phyloP scores from a whole-genome alignment of 345 rosid species.

The Ceriops tagal region DNA sequence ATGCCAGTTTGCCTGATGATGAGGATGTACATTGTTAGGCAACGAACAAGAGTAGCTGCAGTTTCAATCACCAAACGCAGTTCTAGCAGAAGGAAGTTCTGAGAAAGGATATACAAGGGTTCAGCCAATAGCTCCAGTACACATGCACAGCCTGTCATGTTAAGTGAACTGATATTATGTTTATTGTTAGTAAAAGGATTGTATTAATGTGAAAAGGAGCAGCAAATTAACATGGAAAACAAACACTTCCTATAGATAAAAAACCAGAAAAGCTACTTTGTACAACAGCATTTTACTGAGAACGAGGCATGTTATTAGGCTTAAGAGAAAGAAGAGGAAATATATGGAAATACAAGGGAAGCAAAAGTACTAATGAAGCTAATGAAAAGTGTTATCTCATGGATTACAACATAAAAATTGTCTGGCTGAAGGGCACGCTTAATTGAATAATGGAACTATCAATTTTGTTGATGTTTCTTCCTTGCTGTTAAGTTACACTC shows the following conservation, averaged over 20 bases:
- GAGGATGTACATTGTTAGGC: constrained; percentile 67
- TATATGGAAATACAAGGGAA: too few species aligned
- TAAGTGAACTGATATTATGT: constrained; percentile 5
- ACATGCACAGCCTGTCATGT: constrained; percentile 71
- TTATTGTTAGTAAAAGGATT: background rate
- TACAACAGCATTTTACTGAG: too few species aligned
- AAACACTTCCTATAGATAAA: background rate
- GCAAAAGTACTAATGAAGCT: background rate
- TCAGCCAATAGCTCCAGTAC: constrained; percentile 86
- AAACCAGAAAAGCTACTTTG: too few species aligned
- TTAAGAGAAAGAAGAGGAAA: too few species aligned
- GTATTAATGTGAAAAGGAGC: background rate
- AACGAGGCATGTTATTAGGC: too few species aligned
- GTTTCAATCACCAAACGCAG: constrained; percentile 78
- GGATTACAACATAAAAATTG: background rate
- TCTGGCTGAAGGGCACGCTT: background rate
- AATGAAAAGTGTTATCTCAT: background rate
- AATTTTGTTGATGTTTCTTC: background rate
- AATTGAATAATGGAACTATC: background rate
- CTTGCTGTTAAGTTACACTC: background rate
- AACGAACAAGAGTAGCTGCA: constrained; percentile 69
- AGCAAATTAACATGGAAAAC: background rate
- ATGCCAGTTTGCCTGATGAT: constrained; percentile 50
- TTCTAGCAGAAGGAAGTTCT: constrained; percentile 65
- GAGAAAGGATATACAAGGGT: constrained; percentile 85